These are phyloP conservation scores for Anthracocystis walkeri DNA, from an alignment of 1,284 basidiomycete species.

Conservation along the genomic window DNA sequence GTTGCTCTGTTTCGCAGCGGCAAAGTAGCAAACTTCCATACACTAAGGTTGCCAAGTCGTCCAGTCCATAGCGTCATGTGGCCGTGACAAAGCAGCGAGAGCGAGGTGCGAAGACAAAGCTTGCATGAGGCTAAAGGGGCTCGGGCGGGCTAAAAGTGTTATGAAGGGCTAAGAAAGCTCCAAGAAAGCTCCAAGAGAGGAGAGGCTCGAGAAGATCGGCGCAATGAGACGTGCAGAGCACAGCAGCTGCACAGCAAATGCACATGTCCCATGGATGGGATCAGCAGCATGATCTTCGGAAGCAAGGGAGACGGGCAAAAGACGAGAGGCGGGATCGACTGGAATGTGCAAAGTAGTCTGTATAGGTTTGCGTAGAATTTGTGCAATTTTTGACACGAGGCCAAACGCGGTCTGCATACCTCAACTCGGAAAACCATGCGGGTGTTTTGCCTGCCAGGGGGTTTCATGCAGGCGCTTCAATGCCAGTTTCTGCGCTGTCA, in stretches of 20 bases:
- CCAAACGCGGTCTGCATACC: conserved; percentile 7
- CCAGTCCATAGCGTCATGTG: too few relatives aligned
- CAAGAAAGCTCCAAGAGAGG: background rate
- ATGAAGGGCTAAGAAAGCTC: background rate
- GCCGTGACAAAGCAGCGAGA: background rate
- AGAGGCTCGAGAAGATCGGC: background rate
- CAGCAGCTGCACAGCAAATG: background rate
- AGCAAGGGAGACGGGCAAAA: background rate
- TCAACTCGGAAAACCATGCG: background rate
- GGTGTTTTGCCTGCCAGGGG: conserved; percentile 7
- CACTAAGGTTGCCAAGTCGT: too few relatives aligned
- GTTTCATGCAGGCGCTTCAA: background rate
- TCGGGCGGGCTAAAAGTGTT: too few relatives aligned
- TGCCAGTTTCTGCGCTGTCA: background rate
- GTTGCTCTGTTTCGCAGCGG: background rate
- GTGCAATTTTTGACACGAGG: conserved; percentile 16
- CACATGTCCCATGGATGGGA: background rate
- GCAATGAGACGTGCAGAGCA: conserved; percentile 1
- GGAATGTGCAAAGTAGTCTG: conserved; percentile 5
- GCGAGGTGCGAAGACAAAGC: background rate
- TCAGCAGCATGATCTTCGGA: background rate
- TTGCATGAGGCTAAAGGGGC: background rate
- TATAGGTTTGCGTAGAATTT: background rate
- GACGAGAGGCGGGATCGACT: conserved; percentile 4
- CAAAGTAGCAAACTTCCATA: background rate